A percentile compares a stretch with the other conserved stretches of the same genome.
phyloP scores from a whole-genome alignment of 2,329 filamentous ascomycete genomes.

The Alternaria panax region DNA sequence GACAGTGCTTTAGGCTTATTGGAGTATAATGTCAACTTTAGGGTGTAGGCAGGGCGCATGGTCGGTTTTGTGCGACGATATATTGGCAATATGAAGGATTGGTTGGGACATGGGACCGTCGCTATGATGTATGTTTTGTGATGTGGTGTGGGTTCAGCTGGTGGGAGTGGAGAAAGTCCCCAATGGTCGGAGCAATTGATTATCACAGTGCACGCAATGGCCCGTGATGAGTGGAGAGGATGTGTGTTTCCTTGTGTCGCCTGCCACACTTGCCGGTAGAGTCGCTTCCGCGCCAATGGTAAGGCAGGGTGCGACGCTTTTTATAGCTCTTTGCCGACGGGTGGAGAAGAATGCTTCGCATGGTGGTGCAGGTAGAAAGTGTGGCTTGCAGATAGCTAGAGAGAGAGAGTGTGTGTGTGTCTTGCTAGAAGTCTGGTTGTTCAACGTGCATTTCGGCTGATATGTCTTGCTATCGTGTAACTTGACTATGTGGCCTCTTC shows the following conservation, averaged over 20 bases:
- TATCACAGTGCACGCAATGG: conserved; percentile 18
- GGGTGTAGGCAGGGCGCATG: neutral
- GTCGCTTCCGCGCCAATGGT: conserved; percentile 26
- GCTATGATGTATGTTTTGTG: conserved; percentile 5
- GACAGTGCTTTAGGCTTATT: neutral
- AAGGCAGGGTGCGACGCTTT: conserved; percentile 30
- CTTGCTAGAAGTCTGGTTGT: conserved; percentile 5
- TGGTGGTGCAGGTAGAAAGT: conserved; percentile 25
- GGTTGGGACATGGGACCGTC: neutral
- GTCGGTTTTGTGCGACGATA: neutral
- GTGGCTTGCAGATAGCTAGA: conserved; percentile 34
- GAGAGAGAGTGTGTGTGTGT: conserved; percentile 13
- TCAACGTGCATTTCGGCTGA: conserved; percentile 19
- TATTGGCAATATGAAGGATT: conserved; percentile 16
- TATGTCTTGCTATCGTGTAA: conserved; percentile 5
- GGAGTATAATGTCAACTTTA: neutral
- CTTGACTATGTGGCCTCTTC: neutral
- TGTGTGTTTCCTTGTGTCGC: conserved; percentile 34
- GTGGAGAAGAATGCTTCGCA: conserved; percentile 13
- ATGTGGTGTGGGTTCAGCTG: conserved; percentile 1
- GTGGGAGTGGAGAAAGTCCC: neutral
- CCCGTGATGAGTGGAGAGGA: conserved; percentile 25
- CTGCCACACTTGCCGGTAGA: conserved; percentile 22
- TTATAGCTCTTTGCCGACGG: conserved; percentile 28
- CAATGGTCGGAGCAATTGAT: conserved; percentile 7